Conservation (phyloP, 371 early-diverging fungal genomes). For the Mucor plumbeus region DNA sequence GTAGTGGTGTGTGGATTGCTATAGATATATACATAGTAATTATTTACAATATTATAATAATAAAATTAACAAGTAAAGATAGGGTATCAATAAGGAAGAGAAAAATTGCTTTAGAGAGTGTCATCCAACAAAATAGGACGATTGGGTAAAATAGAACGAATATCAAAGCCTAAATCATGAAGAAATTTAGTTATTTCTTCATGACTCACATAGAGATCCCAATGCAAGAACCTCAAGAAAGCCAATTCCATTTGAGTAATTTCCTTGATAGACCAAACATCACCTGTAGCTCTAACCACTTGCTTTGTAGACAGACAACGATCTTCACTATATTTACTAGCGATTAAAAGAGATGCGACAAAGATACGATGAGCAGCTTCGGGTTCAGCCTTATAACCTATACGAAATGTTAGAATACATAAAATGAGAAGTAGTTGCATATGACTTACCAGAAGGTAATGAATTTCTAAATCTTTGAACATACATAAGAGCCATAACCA, state of each 20-base stretch:
- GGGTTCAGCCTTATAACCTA: slow-evolving; percentile 51
- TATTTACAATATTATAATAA: not conserved
- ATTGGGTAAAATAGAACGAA: slow-evolving; percentile 25
- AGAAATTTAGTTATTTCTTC: slow-evolving; percentile 47
- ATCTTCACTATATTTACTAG: slow-evolving; percentile 56
- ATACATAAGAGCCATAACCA: slow-evolving; percentile 55
- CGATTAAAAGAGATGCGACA: slow-evolving; percentile 51
- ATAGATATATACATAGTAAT: not conserved
- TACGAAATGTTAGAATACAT: not conserved
- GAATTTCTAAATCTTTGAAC: slow-evolving; percentile 51
- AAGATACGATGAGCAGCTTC: slow-evolving; percentile 60
- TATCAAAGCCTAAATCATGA: slow-evolving; percentile 34
- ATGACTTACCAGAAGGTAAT: slow-evolving; percentile 40
- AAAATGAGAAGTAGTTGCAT: not conserved
- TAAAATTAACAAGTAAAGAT: not conserved
- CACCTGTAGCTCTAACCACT: slow-evolving; percentile 54
- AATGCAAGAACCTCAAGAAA: slow-evolving; percentile 50
- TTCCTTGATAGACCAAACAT: slow-evolving; percentile 59
- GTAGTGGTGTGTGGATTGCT: not conserved
- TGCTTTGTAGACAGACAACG: slow-evolving; percentile 48
- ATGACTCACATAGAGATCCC: slow-evolving; percentile 47
- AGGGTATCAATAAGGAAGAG: slow-evolving; percentile 15
- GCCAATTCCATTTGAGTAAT: slow-evolving; percentile 58
- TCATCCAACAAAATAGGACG: slow-evolving; percentile 20
- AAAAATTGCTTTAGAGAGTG: not conserved